These are phyloP conservation scores for Gentiana dahurica DNA, from an alignment of 257 asterid species.

Conservation along the genomic window DNA sequence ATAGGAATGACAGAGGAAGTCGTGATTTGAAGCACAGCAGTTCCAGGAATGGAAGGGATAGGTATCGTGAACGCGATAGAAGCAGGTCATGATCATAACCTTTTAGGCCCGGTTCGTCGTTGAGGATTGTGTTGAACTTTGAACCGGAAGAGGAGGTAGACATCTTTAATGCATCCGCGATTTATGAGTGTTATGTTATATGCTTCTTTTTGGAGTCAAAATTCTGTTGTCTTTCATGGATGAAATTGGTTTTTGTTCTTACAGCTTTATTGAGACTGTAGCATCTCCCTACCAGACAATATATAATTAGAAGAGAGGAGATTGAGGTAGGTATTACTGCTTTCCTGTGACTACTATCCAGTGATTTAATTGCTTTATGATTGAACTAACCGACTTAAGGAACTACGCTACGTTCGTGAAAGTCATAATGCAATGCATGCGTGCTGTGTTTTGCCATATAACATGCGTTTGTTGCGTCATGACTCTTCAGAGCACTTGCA, in stretches of 20 bases:
- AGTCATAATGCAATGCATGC: no score
- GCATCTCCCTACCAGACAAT: constrained; percentile 62
- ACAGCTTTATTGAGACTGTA: constrained; percentile 43
- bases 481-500: no score
- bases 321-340: neutral
- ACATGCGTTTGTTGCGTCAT: no score
- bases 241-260: constrained; percentile 33
- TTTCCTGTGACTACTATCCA: constrained; percentile 16
- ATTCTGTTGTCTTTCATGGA: constrained; percentile 43
- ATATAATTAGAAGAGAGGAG: constrained; percentile 5
- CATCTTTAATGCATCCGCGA: constrained; percentile 37
- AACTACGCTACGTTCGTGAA: no score
- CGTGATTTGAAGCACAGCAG: constrained; percentile 50
- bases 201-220: constrained; percentile 37
- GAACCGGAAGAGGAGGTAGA: constrained; percentile 74
- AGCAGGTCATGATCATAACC: constrained; percentile 94
- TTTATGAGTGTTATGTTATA: constrained; percentile 28
- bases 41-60: constrained; percentile 65
- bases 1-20: constrained; percentile 55
- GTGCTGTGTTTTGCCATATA: no score
- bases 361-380: constrained; percentile 3
- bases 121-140: constrained; percentile 46
- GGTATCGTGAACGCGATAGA: constrained; percentile 53
- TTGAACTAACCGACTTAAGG: neutral
- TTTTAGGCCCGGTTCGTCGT: constrained; percentile 38